Base-by-base conservation (phyloP, 257 asterid species). In the Nyctanthes arbortristis region DNA sequence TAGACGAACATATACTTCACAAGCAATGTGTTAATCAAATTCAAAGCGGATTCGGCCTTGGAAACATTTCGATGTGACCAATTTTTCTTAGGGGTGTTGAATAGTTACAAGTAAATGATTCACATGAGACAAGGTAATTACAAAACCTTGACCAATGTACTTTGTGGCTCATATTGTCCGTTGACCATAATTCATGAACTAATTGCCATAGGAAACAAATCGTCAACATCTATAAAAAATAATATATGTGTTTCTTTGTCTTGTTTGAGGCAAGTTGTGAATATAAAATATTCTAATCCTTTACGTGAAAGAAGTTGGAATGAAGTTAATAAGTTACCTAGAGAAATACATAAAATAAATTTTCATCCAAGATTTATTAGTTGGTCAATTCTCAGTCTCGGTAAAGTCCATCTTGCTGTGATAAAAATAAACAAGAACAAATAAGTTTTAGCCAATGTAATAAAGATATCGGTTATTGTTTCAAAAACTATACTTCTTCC, bases 81-180 rank as follows among this genome's bases (percentile, higher is more conserved):
- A 20, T 65, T 65, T 27, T 65, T 40, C 29, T 12, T 36, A 65
- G 40, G 25, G 32, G 36, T 34, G 34, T 67, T 10, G 9, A 67
- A 55, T 56, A 33, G 63, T 52, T 49, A 55, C 37, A 25, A 29
- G 66, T 55, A 37, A 57, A 57, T 25, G 66, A 68, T 35, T 18
- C 16, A 27, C n/a, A 34, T 34, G 56, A 60, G 59, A 69, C 65
- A 36, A 61, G 61, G 40, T 59, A 40, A 58, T 28, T 7, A 57
- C 6, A 58, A 65, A 43, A 65, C 54, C 54, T 16, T 16, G 24
- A 43, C 4, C 54, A 16, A 43, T 3, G 54, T 22, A 43, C 16
- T 5, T 1, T 7, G 22, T 14, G 1, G 24, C 22, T 43, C 9
- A 3, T 43, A 43, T 4, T 43, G 22, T 43, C 5, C 16, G 52